A percentile compares a stretch with the other conserved stretches of the same genome.
phyloP scores from a whole-genome alignment of 352 stramenopile species.

The Phytophthora lateralis region DNA sequence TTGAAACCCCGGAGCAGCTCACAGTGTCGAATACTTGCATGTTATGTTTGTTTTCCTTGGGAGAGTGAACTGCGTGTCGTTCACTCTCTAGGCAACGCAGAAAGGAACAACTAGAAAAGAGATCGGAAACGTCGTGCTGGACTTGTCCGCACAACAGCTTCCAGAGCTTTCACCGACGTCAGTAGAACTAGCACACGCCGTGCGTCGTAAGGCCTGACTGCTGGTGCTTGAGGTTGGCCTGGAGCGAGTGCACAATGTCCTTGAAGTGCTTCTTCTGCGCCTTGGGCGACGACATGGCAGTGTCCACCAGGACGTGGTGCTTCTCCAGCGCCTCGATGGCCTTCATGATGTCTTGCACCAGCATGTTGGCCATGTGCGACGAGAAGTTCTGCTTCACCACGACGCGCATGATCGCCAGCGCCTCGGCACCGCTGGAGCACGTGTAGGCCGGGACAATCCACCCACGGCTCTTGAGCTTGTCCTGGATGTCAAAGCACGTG shows the following conservation, averaged over 20 bases:
- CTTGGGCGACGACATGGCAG: constrained; percentile 81
- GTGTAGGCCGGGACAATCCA: constrained; percentile 93
- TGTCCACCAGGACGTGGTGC: constrained; percentile 75
- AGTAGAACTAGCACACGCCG: constrained; percentile 68
- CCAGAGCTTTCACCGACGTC: neutral
- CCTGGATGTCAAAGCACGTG: constrained; percentile 91
- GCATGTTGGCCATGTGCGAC: constrained; percentile 88
- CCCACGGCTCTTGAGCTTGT: constrained; percentile 84
- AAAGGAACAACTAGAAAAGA: constrained; percentile 24
- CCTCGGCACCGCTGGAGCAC: constrained; percentile 82
- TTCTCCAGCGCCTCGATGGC: constrained; percentile 83
- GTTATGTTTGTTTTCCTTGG: constrained; percentile 20
- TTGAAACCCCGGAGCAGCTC: neutral
- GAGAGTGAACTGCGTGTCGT: constrained; percentile 9
- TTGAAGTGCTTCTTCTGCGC: constrained; percentile 70
- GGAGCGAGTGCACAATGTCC: constrained; percentile 71
- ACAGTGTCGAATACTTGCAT: constrained; percentile 27
- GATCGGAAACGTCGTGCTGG: neutral
- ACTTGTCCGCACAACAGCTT: neutral
- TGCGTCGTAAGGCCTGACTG: constrained; percentile 78
- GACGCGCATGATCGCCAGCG: constrained; percentile 89
- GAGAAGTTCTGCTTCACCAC: constrained; percentile 93
- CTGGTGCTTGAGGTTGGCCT: constrained; percentile 76
- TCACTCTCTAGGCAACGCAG: constrained; percentile 25
- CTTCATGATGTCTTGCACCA: constrained; percentile 87